These are phyloP conservation scores for Trichoderma erinaceum DNA, from an alignment of 495 filamentous ascomycete species.

Conservation along the genomic window DNA sequence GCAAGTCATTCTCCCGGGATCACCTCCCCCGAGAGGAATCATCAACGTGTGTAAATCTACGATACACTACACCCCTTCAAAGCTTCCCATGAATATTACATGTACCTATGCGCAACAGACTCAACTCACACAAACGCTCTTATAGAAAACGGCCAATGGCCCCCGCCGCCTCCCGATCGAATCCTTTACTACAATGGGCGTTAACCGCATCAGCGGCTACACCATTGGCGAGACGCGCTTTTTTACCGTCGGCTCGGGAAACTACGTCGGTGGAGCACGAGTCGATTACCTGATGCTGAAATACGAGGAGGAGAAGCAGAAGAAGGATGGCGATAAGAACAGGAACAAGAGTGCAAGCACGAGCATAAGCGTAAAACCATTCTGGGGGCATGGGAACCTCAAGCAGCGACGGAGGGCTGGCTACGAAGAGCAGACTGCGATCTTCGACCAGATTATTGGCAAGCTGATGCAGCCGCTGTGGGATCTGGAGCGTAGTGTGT, in stretches of 20 bases:
- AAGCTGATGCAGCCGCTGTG: constrained; percentile 13
- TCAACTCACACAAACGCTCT: neutral
- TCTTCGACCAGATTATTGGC: neutral
- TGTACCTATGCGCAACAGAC: no score
- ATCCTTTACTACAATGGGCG: neutral
- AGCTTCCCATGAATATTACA: neutral
- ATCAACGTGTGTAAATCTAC: neutral
- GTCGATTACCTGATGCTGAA: constrained; percentile 9
- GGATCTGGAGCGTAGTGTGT: neutral
- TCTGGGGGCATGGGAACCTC: neutral
- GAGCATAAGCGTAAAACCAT: neutral
- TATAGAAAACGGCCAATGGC: constrained; percentile 1
- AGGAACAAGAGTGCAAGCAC: neutral
- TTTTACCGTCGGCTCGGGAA: neutral
- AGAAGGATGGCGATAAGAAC: neutral
- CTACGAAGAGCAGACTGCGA: neutral
- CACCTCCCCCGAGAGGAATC: constrained; percentile 6
- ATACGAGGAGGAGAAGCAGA: neutral
- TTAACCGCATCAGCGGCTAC: neutral
- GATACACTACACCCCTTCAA: neutral
- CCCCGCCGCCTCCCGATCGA: constrained; percentile 6
- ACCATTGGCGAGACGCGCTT: constrained; percentile 9
- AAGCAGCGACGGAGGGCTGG: neutral
- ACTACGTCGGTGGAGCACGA: constrained; percentile 2
- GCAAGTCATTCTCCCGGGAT: neutral